Base-by-base conservation (phyloP, 208 protist genomes). In the Leishmania major region DNA sequence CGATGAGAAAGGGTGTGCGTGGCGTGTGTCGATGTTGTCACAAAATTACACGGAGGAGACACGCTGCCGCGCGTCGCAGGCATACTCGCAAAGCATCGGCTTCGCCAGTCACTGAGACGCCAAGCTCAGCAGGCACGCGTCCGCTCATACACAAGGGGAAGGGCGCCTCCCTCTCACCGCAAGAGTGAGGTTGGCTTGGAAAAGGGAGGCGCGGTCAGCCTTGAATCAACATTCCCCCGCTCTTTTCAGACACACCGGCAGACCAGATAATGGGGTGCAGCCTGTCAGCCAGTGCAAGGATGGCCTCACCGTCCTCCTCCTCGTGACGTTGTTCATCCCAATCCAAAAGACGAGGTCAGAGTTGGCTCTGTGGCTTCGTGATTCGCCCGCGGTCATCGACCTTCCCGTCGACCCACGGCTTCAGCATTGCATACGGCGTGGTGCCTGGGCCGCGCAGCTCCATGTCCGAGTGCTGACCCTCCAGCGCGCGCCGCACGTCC, bases 401-500 rank as follows among this genome's bases (percentile, higher is more conserved):
- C 1, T 72, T 47, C 31, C 82, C 86, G 45, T 92, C 82, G 1
- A 80, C 87, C 87, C 89, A 92, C 70, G 79, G 67, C 67, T 75
- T 89, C 57, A 94, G 51, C 43, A 93, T 71, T 31, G 74, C 59
- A 71, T 94, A 83, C 40, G 89, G 74, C 45, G 83, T 84, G 8
- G 88, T 91, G 57, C 71, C 86, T 3, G 80, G 82, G 10, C 83
- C 86, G 15, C 80, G 87, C 25, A 89, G 31, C 0, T 59, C 40
- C n/a, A 94, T 84, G 51, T 82, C 62, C 1, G 80, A 77, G 75
- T 92, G 86, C n/a, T 66, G 64, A 35, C 85, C 88, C 43, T 59
- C 76, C 22, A 89, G 82, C 2, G 91, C 89, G 19, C 66, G 7
- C 17, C 81, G 85, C 45, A 93, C 89, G n/a, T 93, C 88, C 75